Evolutionary conservation across 1,284 basidiomycete species (phyloP).

Genomic region (Porogramme epimiltina): DNA sequence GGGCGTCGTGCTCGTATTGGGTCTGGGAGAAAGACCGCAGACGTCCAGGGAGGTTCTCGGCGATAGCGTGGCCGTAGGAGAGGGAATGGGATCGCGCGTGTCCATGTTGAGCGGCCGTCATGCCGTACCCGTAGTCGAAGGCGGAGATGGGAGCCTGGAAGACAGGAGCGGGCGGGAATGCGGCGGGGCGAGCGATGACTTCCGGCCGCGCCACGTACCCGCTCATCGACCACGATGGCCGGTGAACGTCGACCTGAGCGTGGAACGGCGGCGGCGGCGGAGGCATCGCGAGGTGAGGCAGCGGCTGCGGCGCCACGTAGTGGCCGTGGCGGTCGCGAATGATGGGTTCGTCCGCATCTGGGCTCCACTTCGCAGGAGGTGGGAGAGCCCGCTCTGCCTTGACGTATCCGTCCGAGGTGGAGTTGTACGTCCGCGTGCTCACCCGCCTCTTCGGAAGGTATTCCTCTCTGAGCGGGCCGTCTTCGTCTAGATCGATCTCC

Average conservation of each 20-base stretch:
- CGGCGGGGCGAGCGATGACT: conserved; percentile 15
- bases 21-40: conserved; percentile 63
- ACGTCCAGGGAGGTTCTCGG: conserved; percentile 46
- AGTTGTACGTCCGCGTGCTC: conserved; percentile 35
- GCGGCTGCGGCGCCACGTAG: conserved; percentile 67
- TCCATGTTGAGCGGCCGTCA: conserved; percentile 32
- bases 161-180: conserved; percentile 28
- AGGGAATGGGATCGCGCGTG: conserved; percentile 61
- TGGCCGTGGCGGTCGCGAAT: conserved; percentile 53
- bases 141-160: conserved; percentile 35
- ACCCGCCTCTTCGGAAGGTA: conserved; percentile 71
- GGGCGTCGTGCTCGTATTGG: conserved; percentile 53
- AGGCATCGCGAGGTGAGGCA: conserved; percentile 28
- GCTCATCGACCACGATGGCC: conserved; percentile 26
- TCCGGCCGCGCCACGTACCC: conserved; percentile 24
- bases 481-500: conserved; percentile 79
- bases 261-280: conserved; percentile 29
- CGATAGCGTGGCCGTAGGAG: conserved; percentile 52
- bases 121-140: conserved; percentile 39
- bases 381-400: conserved; percentile 48
- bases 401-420: conserved; percentile 18
- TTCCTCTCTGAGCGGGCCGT: conserved; percentile 77
- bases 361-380: conserved; percentile 80
- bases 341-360: conserved; percentile 73
- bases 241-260: conserved; percentile 26